Evolutionary conservation across 176 grass and related monocot genomes (phyloP).

Genomic region (Avena insularis): DNA sequence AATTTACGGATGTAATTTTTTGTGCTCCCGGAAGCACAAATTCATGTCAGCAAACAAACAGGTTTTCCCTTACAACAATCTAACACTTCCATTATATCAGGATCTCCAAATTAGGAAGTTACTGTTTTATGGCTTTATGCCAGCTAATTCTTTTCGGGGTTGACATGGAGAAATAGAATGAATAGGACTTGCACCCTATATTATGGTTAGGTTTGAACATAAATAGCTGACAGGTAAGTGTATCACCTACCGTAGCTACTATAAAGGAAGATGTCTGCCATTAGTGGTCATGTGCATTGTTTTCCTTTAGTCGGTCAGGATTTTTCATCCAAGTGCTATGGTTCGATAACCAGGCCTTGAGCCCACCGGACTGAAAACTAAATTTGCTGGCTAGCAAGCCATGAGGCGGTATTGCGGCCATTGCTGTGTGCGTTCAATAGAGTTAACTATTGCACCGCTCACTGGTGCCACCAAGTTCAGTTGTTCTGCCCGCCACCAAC

Average conservation of each 20-base stretch:
- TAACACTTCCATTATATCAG: neutral
- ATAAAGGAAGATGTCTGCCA: neutral
- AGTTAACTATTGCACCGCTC: neutral
- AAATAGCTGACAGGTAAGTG: neutral
- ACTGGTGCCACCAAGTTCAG: neutral
- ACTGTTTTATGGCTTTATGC: neutral
- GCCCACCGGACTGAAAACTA: neutral
- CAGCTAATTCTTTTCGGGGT: neutral
- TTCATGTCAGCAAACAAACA: neutral
- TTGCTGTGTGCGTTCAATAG: neutral
- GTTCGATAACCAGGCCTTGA: neutral
- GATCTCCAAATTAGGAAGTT: neutral
- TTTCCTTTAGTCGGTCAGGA: constrained; percentile 1
- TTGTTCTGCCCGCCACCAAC: neutral
- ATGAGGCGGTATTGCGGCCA: neutral
- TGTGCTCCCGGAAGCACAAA: neutral
- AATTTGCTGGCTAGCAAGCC: neutral
- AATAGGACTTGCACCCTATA: neutral
- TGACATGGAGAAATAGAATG: neutral
- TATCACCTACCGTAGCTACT: neutral
- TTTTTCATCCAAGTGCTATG: neutral
- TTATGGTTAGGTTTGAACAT: neutral
- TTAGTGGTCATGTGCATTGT: neutral
- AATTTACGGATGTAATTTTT: neutral
- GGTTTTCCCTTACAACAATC: neutral